Base-by-base conservation (phyloP, 495 filamentous ascomycete species). In the Pseudomonodictys pantanalensis region DNA sequence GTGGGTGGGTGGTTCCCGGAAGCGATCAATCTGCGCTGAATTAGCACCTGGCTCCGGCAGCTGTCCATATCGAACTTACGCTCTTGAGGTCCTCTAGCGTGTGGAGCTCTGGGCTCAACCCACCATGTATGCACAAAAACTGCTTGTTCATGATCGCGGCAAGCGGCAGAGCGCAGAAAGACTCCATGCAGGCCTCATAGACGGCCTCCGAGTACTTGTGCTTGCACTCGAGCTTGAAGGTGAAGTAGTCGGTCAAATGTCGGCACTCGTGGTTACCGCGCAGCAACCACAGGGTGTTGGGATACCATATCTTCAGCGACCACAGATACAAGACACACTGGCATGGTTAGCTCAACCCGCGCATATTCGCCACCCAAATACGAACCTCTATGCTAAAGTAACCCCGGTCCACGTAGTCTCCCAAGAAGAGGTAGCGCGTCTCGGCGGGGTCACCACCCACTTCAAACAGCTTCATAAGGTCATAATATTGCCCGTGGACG, bases 141-240 rank as follows among this genome's bases (percentile, higher is more conserved):
- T 98, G 93, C 79, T 97, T 98, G 81, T 98, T 98, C 93, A 98
- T 98, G 57, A 98, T 85, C 17, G 93, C 93, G 60, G 93, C 93
- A 71, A 98, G 79, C 45, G 93, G 93, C 65, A 98, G 79, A 65
- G 87, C 79, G 72, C 93, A 98, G 81, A 98, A 98, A 28, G 93
- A 92, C 58, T 97, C 91, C 84, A 96, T 92, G 76, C 93, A 97
- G 33, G 93, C 93, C 73, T 98, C 93, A 72, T 98, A 98, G 58
- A 98, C 85, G 64, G 81, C 82, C 75, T 97, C 93, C 46, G 89
- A 95, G 75, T 98, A 98, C 70, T 98, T 98, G 82, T 98, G 91
- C 77, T 93, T 95, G 79, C 93, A 98, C 75, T 98, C 93, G 52
- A 98, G 82, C 80, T 97, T 97, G 79, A 98, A 98, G 49, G 93